phyloP scores from a whole-genome alignment of 352 stramenopile species.

The Phytophthora sp. region DNA sequence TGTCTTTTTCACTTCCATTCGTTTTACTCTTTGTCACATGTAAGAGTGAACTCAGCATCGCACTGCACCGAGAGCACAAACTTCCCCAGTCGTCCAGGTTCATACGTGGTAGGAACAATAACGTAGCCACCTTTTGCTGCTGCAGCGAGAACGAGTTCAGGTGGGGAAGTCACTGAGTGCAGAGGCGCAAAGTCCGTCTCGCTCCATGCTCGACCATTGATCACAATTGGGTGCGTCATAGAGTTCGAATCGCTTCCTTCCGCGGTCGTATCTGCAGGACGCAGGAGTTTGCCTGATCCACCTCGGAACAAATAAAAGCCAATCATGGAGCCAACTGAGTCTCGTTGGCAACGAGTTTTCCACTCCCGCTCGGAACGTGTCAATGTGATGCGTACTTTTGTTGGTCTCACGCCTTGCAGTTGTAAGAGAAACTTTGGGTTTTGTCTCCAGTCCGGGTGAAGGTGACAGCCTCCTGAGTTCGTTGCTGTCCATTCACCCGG shows the following conservation, averaged over 20 bases:
- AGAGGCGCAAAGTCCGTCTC: slow-evolving; percentile 88
- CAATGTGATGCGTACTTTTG: slow-evolving; percentile 81
- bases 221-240: slow-evolving; percentile 46
- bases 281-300: slow-evolving; percentile 43
- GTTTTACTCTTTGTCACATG: slow-evolving; percentile 40
- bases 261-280: slow-evolving; percentile 28
- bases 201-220: slow-evolving; percentile 77
- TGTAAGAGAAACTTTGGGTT: slow-evolving; percentile 87
- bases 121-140: slow-evolving; percentile 84
- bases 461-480: slow-evolving; percentile 74
- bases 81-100: slow-evolving; percentile 71
- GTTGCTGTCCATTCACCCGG: slow-evolving; percentile 76
- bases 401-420: slow-evolving; percentile 70
- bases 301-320: slow-evolving; percentile 88
- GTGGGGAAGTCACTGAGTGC: slow-evolving; percentile 71
- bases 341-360: slow-evolving; percentile 79
- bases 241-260: slow-evolving; percentile 18
- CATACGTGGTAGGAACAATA: slow-evolving; percentile 91
- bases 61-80: slow-evolving; percentile 89
- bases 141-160: slow-evolving; percentile 65
- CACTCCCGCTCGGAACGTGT: slow-evolving; percentile 85
- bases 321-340: slow-evolving; percentile 90
- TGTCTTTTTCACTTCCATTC: not conserved
- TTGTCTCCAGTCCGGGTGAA: slow-evolving; percentile 87
- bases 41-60: slow-evolving; percentile 83